phyloP scores from a whole-genome alignment of 352 stramenopile genomes.

The Pythium dissotocum region DNA sequence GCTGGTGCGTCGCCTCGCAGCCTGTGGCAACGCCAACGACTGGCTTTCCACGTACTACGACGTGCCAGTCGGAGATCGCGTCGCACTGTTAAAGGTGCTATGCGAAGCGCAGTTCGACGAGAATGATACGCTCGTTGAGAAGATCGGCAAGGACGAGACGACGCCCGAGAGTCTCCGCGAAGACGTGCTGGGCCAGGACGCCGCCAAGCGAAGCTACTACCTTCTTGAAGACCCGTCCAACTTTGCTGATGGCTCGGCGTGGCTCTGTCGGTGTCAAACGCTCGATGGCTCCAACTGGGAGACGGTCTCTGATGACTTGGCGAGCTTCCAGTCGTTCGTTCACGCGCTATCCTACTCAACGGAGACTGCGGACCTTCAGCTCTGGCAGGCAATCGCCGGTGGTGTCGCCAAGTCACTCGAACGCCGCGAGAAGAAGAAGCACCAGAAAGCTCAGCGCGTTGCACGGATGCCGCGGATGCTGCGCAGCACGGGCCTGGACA shows the following conservation, averaged over 20 bases:
- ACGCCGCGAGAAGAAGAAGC: slow-evolving; percentile 47
- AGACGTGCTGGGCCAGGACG: slow-evolving; percentile 45
- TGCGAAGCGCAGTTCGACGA: slow-evolving; percentile 70
- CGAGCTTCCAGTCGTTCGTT: slow-evolving; percentile 51
- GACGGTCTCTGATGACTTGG: slow-evolving; percentile 57
- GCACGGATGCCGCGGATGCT: slow-evolving; percentile 46
- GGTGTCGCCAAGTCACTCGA: slow-evolving; percentile 54
- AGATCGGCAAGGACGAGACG: slow-evolving; percentile 50
- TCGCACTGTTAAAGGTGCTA: slow-evolving; percentile 57
- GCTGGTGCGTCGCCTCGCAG: slow-evolving; percentile 15
- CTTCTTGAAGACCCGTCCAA: slow-evolving; percentile 61
- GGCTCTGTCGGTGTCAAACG: slow-evolving; percentile 57
- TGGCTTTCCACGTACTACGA: slow-evolving; percentile 46
- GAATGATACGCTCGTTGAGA: slow-evolving; percentile 57
- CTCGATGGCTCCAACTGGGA: slow-evolving; percentile 50
- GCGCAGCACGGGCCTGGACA: slow-evolving; percentile 30
- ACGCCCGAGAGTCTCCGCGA: slow-evolving; percentile 47
- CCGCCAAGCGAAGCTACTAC: slow-evolving; percentile 52
- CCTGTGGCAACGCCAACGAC: slow-evolving; percentile 21
- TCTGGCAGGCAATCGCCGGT: slow-evolving; percentile 48
- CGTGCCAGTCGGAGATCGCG: slow-evolving; percentile 38
- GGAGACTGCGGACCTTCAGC: slow-evolving; percentile 48
- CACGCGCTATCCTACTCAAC: slow-evolving; percentile 49
- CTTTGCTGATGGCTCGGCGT: slow-evolving; percentile 48
- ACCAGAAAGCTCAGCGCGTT: slow-evolving; percentile 41